Percentiles rank a stretch among this genome's conserved stretches.
Conservation (phyloP, 2,329 filamentous ascomycete genomes). For the Colletotrichum plurivorum region DNA sequence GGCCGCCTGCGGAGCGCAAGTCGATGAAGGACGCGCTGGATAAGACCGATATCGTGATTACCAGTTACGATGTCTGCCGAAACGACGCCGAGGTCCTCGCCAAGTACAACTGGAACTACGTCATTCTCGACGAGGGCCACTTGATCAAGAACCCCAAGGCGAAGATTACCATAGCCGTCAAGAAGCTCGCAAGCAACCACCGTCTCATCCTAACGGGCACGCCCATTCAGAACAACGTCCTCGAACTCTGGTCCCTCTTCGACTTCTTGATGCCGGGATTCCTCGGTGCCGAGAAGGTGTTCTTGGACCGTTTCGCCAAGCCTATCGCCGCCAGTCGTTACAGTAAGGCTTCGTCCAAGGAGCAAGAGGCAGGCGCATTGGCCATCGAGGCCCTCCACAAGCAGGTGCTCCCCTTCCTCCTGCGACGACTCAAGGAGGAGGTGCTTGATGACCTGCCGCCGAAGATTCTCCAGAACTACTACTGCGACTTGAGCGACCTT, state of each 20-base stretch:
- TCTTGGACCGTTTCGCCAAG: conserved; percentile 94
- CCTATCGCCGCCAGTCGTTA: conserved; percentile 95
- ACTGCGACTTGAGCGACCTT: conserved; percentile 95
- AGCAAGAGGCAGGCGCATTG: conserved; percentile 95
- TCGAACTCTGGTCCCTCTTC: conserved; percentile 97
- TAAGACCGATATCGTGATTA: conserved; percentile 92
- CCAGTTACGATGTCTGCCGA: conserved; percentile 97
- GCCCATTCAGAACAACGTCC: conserved; percentile 96
- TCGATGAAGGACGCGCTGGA: conserved; percentile 78
- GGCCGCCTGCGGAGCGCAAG: conserved; percentile 84
- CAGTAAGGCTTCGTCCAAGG: conserved; percentile 97
- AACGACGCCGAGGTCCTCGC: conserved; percentile 92
- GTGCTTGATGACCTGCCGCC: conserved; percentile 95
- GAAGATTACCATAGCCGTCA: conserved; percentile 94
- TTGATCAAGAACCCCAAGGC: conserved; percentile 99
- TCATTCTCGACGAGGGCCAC: conserved; percentile 96
- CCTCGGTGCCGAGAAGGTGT: conserved; percentile 94
- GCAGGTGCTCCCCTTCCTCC: conserved; percentile 95
- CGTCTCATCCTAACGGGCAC: conserved; percentile 96
- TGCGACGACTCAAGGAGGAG: conserved; percentile 97
- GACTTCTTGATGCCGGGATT: conserved; percentile 99
- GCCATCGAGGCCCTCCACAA: conserved; percentile 99
- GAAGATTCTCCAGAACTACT: conserved; percentile 99
- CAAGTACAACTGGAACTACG: conserved; percentile 95
- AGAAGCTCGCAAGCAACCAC: conserved; percentile 91